Percentiles rank a stretch among this genome's conserved stretches.
Conservation (phyloP, 2,329 filamentous ascomycete genomes). For the Cladosporium oxysporum region DNA sequence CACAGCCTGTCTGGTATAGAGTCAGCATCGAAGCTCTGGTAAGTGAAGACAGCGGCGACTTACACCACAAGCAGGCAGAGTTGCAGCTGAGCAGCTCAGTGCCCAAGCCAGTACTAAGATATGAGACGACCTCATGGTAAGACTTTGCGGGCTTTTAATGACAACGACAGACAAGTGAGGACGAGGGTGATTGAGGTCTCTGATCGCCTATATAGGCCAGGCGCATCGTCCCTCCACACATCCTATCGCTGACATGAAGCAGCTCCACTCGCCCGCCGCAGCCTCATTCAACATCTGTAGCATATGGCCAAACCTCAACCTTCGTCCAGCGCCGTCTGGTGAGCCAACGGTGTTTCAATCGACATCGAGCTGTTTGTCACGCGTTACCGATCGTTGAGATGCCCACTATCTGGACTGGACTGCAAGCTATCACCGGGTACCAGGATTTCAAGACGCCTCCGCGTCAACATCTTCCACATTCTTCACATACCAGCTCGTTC, state of each 20-base stretch:
- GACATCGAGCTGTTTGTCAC: background rate
- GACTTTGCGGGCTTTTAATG: background rate
- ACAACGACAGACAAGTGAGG: background rate
- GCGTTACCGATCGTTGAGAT: background rate
- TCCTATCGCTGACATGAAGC: background rate
- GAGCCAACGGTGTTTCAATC: background rate
- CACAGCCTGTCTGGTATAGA: background rate
- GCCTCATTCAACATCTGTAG: background rate
- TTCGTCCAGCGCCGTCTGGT: background rate
- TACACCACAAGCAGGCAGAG: slow-evolving; percentile 1
- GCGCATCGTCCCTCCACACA: background rate
- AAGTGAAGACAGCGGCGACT: background rate
- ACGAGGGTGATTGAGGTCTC: background rate
- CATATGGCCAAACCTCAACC: background rate
- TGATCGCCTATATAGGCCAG: background rate
- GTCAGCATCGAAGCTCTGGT: background rate
- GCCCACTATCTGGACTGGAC: background rate
- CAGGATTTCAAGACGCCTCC: background rate
- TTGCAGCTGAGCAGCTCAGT: background rate
- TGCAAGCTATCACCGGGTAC: background rate
- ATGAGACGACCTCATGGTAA: background rate
- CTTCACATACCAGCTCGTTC: background rate
- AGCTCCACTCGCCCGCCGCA: background rate
- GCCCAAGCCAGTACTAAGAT: background rate
- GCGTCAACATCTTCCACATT: background rate